These are phyloP conservation scores for Diversispora eburnea DNA, from an alignment of 192 early-diverging fungal species.

Conservation along the genomic window DNA sequence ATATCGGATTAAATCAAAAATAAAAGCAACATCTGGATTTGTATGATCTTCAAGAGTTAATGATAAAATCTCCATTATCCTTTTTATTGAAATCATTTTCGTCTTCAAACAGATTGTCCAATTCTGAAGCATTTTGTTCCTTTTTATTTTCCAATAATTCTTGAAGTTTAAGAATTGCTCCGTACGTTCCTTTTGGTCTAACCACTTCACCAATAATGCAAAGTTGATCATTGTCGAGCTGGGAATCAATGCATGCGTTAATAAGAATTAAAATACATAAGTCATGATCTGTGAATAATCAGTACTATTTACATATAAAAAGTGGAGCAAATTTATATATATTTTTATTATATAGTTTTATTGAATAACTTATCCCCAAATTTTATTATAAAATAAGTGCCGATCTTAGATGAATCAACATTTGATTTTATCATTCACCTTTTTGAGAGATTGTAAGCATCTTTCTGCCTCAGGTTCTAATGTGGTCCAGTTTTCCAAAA, in stretches of 20 bases:
- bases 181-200: constrained; percentile 24
- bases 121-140: not conserved
- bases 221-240: constrained; percentile 27
- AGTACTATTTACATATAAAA: no score
- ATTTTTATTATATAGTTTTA: no score
- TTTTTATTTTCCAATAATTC: constrained; percentile 18
- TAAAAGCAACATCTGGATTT: constrained; percentile 26
- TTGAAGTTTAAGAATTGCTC: constrained; percentile 24
- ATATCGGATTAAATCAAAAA: constrained; percentile 23
- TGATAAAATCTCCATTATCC: not conserved
- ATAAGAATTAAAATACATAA: constrained; percentile 4
- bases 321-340: no score
- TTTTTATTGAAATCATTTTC: constrained; percentile 14
- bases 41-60: not conserved
- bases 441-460: constrained; percentile 24
- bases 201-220: constrained; percentile 20
- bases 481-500: constrained; percentile 21
- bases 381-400: no score
- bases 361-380: no score
- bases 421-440: not conserved
- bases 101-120: not conserved
- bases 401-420: no score
- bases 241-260: constrained; percentile 20
- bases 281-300: no score
- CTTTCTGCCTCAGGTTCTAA: constrained; percentile 24